Evolutionary conservation across 2,329 filamentous ascomycete genomes (phyloP).

Genomic region (Colletotrichum horii): DNA sequence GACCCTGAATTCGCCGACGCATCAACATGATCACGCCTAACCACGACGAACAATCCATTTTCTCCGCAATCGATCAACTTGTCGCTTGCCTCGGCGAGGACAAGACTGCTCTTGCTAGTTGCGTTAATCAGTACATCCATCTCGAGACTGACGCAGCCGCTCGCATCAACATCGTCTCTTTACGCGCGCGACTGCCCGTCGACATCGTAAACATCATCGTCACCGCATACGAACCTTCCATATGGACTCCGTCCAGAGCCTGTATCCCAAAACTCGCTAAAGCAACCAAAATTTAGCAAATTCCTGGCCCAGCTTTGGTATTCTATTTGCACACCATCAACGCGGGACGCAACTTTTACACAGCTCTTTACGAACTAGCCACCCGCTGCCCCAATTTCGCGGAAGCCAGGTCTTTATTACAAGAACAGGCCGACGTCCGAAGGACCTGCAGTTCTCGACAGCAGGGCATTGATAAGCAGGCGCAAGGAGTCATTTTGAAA

Average conservation of each 20-base stretch:
- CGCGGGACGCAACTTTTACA: background rate
- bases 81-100: background rate
- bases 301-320: background rate
- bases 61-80: background rate
- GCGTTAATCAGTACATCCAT: background rate
- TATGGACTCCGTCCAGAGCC: background rate
- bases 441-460: background rate
- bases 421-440: background rate
- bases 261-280: background rate
- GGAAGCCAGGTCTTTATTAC: background rate
- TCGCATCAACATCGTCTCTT: background rate
- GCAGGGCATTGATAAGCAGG: background rate
- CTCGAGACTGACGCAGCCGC: background rate
- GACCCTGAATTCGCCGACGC: background rate
- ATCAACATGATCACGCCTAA: background rate
- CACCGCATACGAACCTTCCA: background rate
- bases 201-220: background rate
- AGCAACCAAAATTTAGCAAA: background rate
- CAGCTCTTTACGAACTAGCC: background rate
- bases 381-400: background rate
- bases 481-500: background rate
- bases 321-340: background rate
- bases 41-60: background rate
- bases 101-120: accelerated
- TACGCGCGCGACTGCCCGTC: background rate